Evolutionary conservation across 2,329 filamentous ascomycete genomes (phyloP), one percentile per base, ranked within the genome.

Genomic region (Aureobasidium uvarum): DNA sequence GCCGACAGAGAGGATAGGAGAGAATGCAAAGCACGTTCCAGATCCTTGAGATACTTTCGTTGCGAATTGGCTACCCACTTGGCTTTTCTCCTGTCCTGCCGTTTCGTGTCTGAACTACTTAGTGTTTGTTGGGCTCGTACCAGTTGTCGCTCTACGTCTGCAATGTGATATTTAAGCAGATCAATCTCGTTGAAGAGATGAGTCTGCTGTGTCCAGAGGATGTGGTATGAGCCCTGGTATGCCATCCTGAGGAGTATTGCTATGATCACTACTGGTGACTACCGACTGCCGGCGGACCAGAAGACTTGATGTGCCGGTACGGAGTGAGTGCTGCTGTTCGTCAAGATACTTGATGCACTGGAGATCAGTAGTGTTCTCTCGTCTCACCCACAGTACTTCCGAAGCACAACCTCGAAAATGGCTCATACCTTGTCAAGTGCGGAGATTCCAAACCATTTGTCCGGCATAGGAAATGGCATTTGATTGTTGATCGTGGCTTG

Each of bases 181-280:
- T 46, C 62, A 20, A 64, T 48, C 41, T 64, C 50, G 39, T 20
- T 55, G 20, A 64, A 48, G 41, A 64, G 62, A 14, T 38, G 41
- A n/a, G 41, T 56, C 33, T 64, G 62, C 28, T 64, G 62, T 14
- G 25, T 31, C 62, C 62, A 64, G 14, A 64, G 51, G 2, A 36
- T 13, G 31, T 48, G 20, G 16, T 64, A 64, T n/a, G 62, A 31
- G 33, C 31, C 45, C 4, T 25, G 20, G n/a, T 62, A 51, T 41
- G 58, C 58, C 58, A 62, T 62, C n/a, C 11, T 3, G 31, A 3
- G 14, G 1, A 18, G 14, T 6, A 8, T n/a, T 20, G 31, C 50
- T 28, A 18, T n/a, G 7, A 8, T 48, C 11, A 18, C 28, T 64
- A 13, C 18, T 11, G 25, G 6, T 14, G 23, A 33, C 28, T 33